Base-by-base conservation (phyloP, 2,329 filamentous ascomycete genomes). In the Cercospora canescens region DNA sequence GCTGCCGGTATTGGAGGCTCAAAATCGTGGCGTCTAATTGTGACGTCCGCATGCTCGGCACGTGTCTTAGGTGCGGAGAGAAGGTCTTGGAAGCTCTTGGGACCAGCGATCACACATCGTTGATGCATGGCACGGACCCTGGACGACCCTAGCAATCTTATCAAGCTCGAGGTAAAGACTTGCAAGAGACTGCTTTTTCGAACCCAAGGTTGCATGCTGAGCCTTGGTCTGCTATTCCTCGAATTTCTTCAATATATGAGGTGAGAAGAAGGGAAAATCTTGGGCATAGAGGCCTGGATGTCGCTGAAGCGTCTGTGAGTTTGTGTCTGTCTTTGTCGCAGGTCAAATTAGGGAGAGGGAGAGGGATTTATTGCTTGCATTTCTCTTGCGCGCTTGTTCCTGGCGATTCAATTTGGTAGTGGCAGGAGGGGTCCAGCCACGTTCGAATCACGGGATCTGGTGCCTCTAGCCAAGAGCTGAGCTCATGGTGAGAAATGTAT, bases 41-140 rank as follows among this genome's bases (percentile, higher is more conserved):
- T 63, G 62, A 50, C 39, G 35, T 63, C 21, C 56, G 34, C 56
- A 56, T 57, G 63, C 63, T 64, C 55, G 63, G 63, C 63, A 54
- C 56, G 63, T 60, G 62, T 64, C 62, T 64, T 64, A 30, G 54
- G 32, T 60, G 56, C 62, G 62, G 62, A 64, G 62, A 32, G 34
- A 11, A 61, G n/a, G 57, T 56, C 57, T 64, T 64, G 63, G 63
- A 55, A 52, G 16, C 56, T 60, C 32, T 41, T 64, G 56, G 63
- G 21, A 58, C 8, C 32, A 35, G 21, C 55, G 55, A 58, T 56
- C 52, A 35, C 37, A 45, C 35, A 37, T 30, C 37, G 35, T 16
- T 45, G 35, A 9, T 45, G 57, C 37, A 45, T 24, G 45, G 12
- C 12, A 21, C 18, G n/a, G 57, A 60, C 26, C 57, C 34, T 48